Percentiles rank a stretch among this genome's conserved stretches.
Conservation (phyloP, 371 early-diverging fungal species). For the Actinomortierella ambigua region DNA sequence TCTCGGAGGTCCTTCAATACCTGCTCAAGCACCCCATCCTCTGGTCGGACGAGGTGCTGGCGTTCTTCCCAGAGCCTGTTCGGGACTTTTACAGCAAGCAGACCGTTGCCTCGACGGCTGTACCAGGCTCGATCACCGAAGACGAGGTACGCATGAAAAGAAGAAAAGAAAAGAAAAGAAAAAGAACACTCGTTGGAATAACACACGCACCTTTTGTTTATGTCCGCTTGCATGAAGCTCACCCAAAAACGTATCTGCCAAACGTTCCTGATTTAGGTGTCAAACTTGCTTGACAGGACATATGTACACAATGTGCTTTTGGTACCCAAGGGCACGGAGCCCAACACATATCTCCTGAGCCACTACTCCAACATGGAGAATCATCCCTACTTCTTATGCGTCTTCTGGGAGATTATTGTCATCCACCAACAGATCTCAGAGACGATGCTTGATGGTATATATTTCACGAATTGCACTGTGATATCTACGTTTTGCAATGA, state of each 20-base stretch:
- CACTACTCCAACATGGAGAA: constrained; percentile 63
- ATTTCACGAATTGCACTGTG: constrained; percentile 2
- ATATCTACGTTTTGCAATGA: not conserved
- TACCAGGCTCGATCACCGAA: constrained; percentile 48
- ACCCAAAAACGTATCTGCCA: no score
- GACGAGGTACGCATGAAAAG: constrained; percentile 23
- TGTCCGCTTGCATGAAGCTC: no score
- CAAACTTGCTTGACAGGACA: constrained; percentile 32
- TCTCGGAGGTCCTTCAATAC: constrained; percentile 55
- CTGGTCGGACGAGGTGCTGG: constrained; percentile 60
- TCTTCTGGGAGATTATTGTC: constrained; percentile 67
- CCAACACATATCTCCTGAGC: constrained; percentile 35
- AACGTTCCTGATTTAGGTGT: not conserved
- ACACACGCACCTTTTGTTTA: no score
- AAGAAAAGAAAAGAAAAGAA: no score
- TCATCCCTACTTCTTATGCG: constrained; percentile 70
- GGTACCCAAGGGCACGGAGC: constrained; percentile 38
- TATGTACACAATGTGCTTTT: constrained; percentile 49
- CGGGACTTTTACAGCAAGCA: constrained; percentile 52
- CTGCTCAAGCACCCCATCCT: constrained; percentile 59
- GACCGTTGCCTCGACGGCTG: constrained; percentile 18
- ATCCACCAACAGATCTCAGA: constrained; percentile 45
- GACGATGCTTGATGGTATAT: constrained; percentile 23
- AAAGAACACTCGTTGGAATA: no score
- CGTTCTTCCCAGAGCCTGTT: constrained; percentile 61